Conservation (phyloP, 768 basidiomycete genomes). For the Psilocybe azurescens region DNA sequence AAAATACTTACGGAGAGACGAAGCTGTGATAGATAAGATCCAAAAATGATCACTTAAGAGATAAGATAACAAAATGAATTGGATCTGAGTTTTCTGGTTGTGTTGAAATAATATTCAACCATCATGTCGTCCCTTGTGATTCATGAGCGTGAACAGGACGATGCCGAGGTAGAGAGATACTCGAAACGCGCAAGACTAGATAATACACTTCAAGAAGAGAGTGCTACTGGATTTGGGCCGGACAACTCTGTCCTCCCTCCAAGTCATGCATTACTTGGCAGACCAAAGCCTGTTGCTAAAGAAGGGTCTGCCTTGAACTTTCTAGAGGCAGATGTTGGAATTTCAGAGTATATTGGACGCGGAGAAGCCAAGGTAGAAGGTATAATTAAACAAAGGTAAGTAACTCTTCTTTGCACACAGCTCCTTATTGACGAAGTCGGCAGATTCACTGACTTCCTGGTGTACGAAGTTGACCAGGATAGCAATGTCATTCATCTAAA, state of each 20-base stretch:
- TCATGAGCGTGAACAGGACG: conserved; percentile 59
- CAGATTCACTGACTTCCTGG: conserved; percentile 97
- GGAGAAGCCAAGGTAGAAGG: conserved; percentile 79
- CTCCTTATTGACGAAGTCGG: conserved; percentile 1
- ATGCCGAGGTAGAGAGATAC: conserved; percentile 46
- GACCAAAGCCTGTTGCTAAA: conserved; percentile 53
- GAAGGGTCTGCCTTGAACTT: conserved; percentile 61
- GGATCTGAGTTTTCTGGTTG: not conserved
- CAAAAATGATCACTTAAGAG: not conserved
- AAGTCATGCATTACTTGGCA: conserved; percentile 72
- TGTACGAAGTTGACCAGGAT: conserved; percentile 87
- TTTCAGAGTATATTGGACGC: conserved; percentile 82
- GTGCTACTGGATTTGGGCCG: conserved; percentile 1
- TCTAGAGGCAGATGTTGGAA: conserved; percentile 86
- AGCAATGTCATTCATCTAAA: conserved; percentile 83
- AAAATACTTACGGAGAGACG: not conserved
- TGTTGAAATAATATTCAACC: conserved; percentile 2
- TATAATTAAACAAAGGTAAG: conserved; percentile 96
- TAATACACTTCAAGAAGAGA: conserved; percentile 17
- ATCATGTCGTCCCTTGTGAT: conserved; percentile 37
- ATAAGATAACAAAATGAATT: conserved; percentile 12
- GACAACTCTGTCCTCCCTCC: conserved; percentile 60
- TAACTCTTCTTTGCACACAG: conserved; percentile 2
- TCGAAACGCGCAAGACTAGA: conserved; percentile 51
- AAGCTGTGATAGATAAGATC: not conserved